These are phyloP conservation scores for Strobilomyces dryophilus DNA, from an alignment of 768 basidiomycete genomes.

Conservation along the genomic window DNA sequence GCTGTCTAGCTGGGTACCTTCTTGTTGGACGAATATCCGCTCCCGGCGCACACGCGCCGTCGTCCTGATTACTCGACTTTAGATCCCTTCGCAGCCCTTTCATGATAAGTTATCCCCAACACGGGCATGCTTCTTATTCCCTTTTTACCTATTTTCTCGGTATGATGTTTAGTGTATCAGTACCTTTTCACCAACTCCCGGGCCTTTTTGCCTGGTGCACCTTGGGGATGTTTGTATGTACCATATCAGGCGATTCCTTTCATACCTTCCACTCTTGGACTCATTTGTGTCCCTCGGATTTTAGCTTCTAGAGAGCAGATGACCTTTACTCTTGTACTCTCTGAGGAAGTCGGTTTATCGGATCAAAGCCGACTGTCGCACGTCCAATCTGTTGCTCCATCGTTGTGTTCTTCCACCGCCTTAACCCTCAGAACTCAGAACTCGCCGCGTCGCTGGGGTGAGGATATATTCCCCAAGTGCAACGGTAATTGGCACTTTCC, in stretches of 20 bases:
- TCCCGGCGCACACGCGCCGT: slow-evolving; percentile 11
- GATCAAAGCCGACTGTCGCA: slow-evolving; percentile 1
- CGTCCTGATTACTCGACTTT: slow-evolving; percentile 11
- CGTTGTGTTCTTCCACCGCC: slow-evolving; percentile 18
- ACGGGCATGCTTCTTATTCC: slow-evolving; percentile 7
- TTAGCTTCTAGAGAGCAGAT: background rate
- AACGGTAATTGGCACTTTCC: background rate
- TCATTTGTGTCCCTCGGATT: slow-evolving; percentile 13
- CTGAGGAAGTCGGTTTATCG: slow-evolving; percentile 21
- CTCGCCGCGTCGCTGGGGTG: background rate
- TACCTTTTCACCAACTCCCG: slow-evolving; percentile 1
- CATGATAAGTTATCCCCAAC: background rate
- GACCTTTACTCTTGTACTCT: slow-evolving; percentile 24
- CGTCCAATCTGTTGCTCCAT: background rate
- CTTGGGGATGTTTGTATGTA: slow-evolving; percentile 12
- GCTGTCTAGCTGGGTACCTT: slow-evolving; percentile 20
- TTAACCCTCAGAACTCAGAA: background rate
- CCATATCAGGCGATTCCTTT: slow-evolving; percentile 30
- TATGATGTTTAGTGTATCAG: slow-evolving; percentile 16
- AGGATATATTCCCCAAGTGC: slow-evolving; percentile 10
- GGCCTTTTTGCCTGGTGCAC: background rate
- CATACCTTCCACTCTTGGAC: slow-evolving; percentile 20
- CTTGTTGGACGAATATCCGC: slow-evolving; percentile 23
- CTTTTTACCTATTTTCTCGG: slow-evolving; percentile 10
- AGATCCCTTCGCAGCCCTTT: background rate